A percentile compares a stretch with the other conserved stretches of the same genome.
Evolutionary conservation across 345 rosid species (phyloP).

Genomic region (Eucalyptus albens): DNA sequence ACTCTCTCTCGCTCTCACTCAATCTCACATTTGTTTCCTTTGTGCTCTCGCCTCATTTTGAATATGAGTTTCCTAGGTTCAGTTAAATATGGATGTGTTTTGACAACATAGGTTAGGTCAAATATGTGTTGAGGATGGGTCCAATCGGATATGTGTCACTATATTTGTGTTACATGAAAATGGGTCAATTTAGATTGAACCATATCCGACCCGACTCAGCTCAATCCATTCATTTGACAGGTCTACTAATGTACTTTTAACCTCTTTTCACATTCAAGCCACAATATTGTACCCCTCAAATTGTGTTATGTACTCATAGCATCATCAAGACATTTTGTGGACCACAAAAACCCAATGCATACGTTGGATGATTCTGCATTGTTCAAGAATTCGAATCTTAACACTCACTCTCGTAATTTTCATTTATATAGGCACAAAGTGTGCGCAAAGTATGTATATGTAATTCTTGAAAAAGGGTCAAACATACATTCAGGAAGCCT

Average conservation of each 20-base stretch:
- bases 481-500: not conserved
- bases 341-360: not conserved
- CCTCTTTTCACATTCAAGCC: not conserved
- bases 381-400: not conserved
- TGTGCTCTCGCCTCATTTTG: not conserved
- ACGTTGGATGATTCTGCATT: not conserved
- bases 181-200: not conserved
- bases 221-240: not conserved
- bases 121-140: not conserved
- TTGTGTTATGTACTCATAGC: not conserved
- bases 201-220: fast-evolving
- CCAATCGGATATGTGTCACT: not conserved
- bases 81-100: too few relatives aligned
- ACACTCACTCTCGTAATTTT: not conserved
- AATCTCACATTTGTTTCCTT: not conserved
- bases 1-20: not conserved
- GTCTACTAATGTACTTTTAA: not conserved
- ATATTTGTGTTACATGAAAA: too few relatives aligned
- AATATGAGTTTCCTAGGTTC: not conserved
- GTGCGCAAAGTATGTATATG: not conserved
- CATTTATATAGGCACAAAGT: not conserved
- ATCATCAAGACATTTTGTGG: not conserved
- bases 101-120: not conserved
- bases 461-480: not conserved
- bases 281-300: not conserved